Evolutionary conservation across 768 basidiomycete species (phyloP), one percentile per base, ranked within the genome.

Genomic region (Lentinula guzmanii): DNA sequence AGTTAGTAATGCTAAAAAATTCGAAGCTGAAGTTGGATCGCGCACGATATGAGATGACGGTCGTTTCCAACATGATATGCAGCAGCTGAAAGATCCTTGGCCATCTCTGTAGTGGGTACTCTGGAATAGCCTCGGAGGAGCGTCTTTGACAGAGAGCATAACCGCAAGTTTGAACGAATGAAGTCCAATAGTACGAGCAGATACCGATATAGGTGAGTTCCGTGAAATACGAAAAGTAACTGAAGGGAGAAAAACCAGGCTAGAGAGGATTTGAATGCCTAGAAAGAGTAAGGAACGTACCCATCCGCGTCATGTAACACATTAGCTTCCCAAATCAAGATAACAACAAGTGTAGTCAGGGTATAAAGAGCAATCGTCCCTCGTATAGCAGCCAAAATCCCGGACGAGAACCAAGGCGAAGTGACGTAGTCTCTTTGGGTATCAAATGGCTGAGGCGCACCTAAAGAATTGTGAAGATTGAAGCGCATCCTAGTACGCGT

Each of bases 211-310:
- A 87, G 0, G 84, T 79, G 1, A 89, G 77, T 61, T 82, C 65
- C 0, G 87, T 89, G 69, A 89, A 89, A 71, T 84, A 89, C 7
- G 82, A 80, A 64, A 86, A 79, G 73, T 74, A 86, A 18, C 87
- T 88, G 67, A 37, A 54, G 11, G 13, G 0, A 31, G 35, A 52
- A 13, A 57, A 43, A 7, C 59, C 28, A 21, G 48, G 7, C 13
- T 39, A 8, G 13, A 45, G 1, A n/a, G 61, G 60, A 34, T 5
- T 13, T 51, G 31, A 21, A 58, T 45, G 28, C 31, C 35, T n/a
- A 42, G 5, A 37, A 21, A 7, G 52, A 50, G 24, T 53, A 59
- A 53, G 24, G 45, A 53, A 69, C 75, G 59, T 64, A 79, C 73
- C 65, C 72, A 53, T 73, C 42, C 57, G 73, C 80, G 54, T 61